Base-by-base conservation (phyloP, 83 land plant genomes). In the Diphasiastrum complanatum region DNA sequence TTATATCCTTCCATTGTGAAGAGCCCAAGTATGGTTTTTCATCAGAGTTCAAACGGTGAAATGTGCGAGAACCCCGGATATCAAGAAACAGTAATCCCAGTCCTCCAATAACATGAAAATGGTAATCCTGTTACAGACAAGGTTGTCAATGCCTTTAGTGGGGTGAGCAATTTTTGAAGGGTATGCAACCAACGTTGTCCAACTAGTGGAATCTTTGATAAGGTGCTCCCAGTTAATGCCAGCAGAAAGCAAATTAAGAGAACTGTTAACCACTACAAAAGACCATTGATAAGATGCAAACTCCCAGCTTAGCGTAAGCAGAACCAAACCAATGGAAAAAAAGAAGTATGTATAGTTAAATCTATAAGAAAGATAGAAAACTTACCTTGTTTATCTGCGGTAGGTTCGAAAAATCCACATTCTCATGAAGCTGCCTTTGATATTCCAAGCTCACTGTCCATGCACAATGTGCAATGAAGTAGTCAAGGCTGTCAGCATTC, bases 21-120 rank as follows among this genome's bases (percentile, higher is more conserved):
- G 33, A 66, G 11, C 80, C 80, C 28, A 78, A 37, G 46, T 78
- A 78, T 34, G 66, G 62, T 18, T 66, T 67, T 18, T 49, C 50
- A 51, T 78, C 78, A 37, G 35, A 63, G 8, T 78, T 18, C 5
- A 60, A 64, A 35, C 80, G 80, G 31, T 73, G 77, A 58, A 78
- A 78, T 3, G 80, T 73, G 31, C 80, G 72, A 32, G 77, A 78
- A 25, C 80, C 80, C 14, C 80, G 80, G 32, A 78, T 73, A 37
- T 78, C 80, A 38, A 78, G 47, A 41, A 78, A 78, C 63, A 78
- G 67, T n/a, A 78, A 30, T 45, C 80, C 80, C 32, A 78, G 67
- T n/a, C 71, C 65, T 38, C 72, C 68, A 28, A 78, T 47, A 45
- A 68, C 63, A 60, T 78, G 80, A 60, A 78, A 78, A 51, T 78